Base-by-base conservation (phyloP, 495 filamentous ascomycete species). In the Talaromyces thailandensis region DNA sequence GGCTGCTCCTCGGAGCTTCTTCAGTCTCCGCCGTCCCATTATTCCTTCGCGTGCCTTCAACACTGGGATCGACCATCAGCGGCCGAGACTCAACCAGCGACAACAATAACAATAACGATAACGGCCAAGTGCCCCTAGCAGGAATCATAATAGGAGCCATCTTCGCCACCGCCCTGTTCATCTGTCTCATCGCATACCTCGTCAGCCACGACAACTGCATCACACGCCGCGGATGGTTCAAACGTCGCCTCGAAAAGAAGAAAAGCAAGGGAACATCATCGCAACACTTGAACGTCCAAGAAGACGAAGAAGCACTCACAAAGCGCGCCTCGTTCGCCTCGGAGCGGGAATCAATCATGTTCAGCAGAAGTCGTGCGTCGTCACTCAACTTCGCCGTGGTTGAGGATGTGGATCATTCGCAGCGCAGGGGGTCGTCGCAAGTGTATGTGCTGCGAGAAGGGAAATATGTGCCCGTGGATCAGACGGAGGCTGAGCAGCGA, bases 341-440 rank as follows among this genome's bases (percentile, higher is more conserved):
- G 3, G 70, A 71, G 40, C 68, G 71, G 7, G 64, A 61, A 11
- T 72, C 71, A 5, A 37, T 73, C 40, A 71, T 71, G 66, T 70
- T 73, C 59, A 69, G 65, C 35, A 65, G 66, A 23, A 69, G 65
- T 25, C 64, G 61, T 26, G 67, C 72, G 14, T 71, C 72, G 1
- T 70, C 69, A 11, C 51, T 71, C 25, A 58, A 66, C 2, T 66
- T 66, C 21, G 57, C 68, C 58, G 53, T 71, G 14, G 45, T 61
- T 11, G 64, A 71, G 9, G 64, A 68, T 21, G 23, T 55, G 4
- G 60, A 69, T 35, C 51, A 57, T 16, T 61, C 59, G n/a, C 59
- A 51, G 14, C 59, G 43, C 1, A 32, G 59, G 21, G 8, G 29
- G 40, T 61, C 59, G 28, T 48, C 40, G 26, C 59, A 61, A 26